Conservation (phyloP, 306 rosid genomes). For the Medicago truncatula region MtrunA17r5.0-ANR NC_053048.1:56108001-56108500, state of each 20-base stretch:
- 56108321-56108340: constrained; percentile 62
- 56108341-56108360: constrained; percentile 77
- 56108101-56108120: constrained; percentile 73
- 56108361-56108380: constrained; percentile 31
- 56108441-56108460: constrained; percentile 46
- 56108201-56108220: background rate
- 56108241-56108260: constrained; percentile 53
- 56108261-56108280: constrained; percentile 66
- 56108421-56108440: constrained; percentile 36
- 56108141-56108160: constrained; percentile 51
- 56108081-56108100: constrained; percentile 3
- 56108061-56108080: constrained; percentile 11
- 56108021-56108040: background rate
- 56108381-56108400: constrained; percentile 62
- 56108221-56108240: constrained; percentile 10
- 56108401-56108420: constrained; percentile 57
- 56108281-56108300: constrained; percentile 41
- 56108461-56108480: background rate
- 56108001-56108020: constrained; percentile 68
- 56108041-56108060: background rate
- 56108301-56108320: constrained; percentile 37
- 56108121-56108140: constrained; percentile 79
- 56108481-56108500: background rate
- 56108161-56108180: constrained; percentile 57
- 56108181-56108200: constrained; percentile 48